Percentiles rank a stretch among this genome's conserved stretches.
Conservation (phyloP, 192 early-diverging fungal species). For the Gonapodya prolifera region DNA sequence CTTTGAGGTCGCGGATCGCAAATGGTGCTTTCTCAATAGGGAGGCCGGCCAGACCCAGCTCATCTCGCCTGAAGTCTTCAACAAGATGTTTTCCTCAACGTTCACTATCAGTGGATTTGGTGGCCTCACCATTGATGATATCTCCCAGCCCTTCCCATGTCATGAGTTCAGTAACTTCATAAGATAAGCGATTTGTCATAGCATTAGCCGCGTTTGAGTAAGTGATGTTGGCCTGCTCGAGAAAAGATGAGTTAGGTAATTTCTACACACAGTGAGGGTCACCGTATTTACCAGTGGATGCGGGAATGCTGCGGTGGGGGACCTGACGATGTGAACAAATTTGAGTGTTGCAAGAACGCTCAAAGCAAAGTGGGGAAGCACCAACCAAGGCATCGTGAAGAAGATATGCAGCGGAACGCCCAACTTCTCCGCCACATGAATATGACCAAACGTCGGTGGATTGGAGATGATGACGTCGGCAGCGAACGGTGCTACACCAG, state of each 20-base stretch:
- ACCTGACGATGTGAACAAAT: too few relatives aligned
- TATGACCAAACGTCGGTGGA: constrained; percentile 25
- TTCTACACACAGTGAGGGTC: too few relatives aligned
- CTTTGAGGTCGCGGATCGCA: constrained; percentile 10
- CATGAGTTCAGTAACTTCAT: constrained; percentile 9
- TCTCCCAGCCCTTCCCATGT: constrained; percentile 15
- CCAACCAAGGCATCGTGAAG: constrained; percentile 26
- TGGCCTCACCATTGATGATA: constrained; percentile 22
- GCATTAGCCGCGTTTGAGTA: not conserved
- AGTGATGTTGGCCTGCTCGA: constrained; percentile 5
- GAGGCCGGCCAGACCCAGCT: constrained; percentile 13
- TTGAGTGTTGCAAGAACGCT: too few relatives aligned
- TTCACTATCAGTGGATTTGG: too few relatives aligned
- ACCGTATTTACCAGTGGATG: constrained; percentile 12
- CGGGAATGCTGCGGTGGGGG: constrained; percentile 14
- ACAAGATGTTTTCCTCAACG: too few relatives aligned
- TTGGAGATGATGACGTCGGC: constrained; percentile 27
- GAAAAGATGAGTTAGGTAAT: too few relatives aligned
- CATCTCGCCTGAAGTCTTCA: too few relatives aligned
- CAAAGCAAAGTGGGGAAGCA: too few relatives aligned
- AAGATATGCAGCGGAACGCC: constrained; percentile 27
- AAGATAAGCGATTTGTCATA: constrained; percentile 10
- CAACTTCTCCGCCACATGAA: constrained; percentile 23
- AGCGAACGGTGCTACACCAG: constrained; percentile 14
- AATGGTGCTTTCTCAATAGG: not conserved